Percentiles rank a stretch among this genome's conserved stretches.
phyloP scores from a whole-genome alignment of 331 rosid species.

The Pyrus hybrid region DNA sequence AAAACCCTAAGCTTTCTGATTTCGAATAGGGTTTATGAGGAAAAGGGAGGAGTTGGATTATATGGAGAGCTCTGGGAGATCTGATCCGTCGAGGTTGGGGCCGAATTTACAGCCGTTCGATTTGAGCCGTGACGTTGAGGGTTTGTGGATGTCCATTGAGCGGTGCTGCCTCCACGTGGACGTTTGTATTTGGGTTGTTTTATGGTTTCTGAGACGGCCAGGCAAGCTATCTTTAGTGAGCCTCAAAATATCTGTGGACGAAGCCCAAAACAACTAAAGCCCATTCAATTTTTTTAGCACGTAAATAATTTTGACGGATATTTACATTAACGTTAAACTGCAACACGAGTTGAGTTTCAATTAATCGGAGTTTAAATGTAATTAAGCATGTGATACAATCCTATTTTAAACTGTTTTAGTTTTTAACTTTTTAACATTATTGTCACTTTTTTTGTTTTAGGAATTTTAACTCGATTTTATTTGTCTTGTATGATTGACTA shows the following conservation, averaged over 20 bases:
- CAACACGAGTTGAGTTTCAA: no score
- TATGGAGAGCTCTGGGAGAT: not conserved
- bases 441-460: no score
- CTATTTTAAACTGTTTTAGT: no score
- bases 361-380: no score
- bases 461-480: no score
- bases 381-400: no score
- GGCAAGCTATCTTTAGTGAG: not conserved
- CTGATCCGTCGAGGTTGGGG: not conserved
- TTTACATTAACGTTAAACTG: no score
- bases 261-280: no score
- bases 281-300: no score
- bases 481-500: no score
- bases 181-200: constrained; percentile 1
- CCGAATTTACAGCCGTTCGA: constrained; percentile 8
- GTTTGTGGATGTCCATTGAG: not conserved
- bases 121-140: not conserved
- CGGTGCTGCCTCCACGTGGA: not conserved
- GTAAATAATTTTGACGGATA: no score
- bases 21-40: constrained; percentile 17
- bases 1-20: not conserved
- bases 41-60: not conserved
- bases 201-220: not conserved
- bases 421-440: no score
- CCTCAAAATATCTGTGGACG: not conserved